Conservation (phyloP, 2,329 filamentous ascomycete genomes). For the Talaromyces verruculosus region DNA sequence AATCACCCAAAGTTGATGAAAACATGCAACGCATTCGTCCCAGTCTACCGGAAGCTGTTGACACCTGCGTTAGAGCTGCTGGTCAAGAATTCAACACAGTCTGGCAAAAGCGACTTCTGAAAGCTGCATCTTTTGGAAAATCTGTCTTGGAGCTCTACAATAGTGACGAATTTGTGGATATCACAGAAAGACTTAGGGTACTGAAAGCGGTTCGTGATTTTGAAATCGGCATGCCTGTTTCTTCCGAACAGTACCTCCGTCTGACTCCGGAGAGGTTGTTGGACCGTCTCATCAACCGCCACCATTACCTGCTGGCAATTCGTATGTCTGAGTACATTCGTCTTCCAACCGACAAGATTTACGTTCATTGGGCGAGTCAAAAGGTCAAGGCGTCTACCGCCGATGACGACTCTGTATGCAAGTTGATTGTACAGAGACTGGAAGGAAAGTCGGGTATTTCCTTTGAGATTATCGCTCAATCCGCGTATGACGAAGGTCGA, state of each 20-base stretch:
- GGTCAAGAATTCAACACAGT: constrained; percentile 86
- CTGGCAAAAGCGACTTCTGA: constrained; percentile 95
- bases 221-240: constrained; percentile 83
- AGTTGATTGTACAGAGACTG: constrained; percentile 80
- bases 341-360: constrained; percentile 83
- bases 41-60: constrained; percentile 86
- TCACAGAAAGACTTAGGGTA: constrained; percentile 90
- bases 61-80: constrained; percentile 88
- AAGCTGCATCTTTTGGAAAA: constrained; percentile 95
- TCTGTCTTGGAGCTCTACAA: constrained; percentile 96
- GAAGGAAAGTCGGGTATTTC: constrained; percentile 89
- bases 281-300: constrained; percentile 78
- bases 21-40: constrained; percentile 92
- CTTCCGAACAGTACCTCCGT: constrained; percentile 89
- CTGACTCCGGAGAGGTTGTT: constrained; percentile 89
- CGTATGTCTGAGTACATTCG: constrained; percentile 84
- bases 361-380: constrained; percentile 94
- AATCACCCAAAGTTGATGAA: constrained; percentile 95
- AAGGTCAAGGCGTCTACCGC: constrained; percentile 84
- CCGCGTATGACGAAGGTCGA: constrained; percentile 91
- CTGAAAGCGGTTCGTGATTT: constrained; percentile 91
- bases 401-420: constrained; percentile 84
- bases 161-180: constrained; percentile 97
- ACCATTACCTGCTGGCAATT: constrained; percentile 87
- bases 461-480: constrained; percentile 88